phyloP scores from a whole-genome alignment of 192 early-diverging fungal genomes.

The Coemansia sp. region DNA sequence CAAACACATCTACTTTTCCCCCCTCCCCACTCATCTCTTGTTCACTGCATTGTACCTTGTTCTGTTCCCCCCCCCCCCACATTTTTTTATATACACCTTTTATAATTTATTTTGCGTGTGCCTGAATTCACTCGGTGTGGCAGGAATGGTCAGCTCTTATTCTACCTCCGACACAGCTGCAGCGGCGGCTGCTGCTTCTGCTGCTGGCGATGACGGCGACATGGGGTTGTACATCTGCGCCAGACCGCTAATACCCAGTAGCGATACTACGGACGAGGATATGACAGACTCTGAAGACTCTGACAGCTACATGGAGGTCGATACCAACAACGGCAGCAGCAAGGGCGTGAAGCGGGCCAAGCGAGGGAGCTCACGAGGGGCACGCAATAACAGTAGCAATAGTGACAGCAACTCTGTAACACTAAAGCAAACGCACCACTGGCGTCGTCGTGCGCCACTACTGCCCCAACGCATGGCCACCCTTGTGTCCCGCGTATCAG shows the following conservation, averaged over 20 bases:
- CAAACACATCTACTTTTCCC: not conserved
- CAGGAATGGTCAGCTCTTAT: not conserved
- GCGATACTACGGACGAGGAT: not conserved
- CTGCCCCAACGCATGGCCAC: conserved; percentile 47
- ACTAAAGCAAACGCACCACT: conserved; percentile 16
- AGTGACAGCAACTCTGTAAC: not conserved
- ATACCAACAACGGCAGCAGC: not conserved
- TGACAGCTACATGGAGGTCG: not conserved
- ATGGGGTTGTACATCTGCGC: not conserved
- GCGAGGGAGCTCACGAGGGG: not conserved
- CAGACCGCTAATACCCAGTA: not conserved
- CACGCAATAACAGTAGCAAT: not conserved
- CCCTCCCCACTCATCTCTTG: not conserved
- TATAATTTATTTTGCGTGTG: not conserved
- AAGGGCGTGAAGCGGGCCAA: not conserved
- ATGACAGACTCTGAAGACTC: not conserved
- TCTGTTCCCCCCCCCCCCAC: not conserved
- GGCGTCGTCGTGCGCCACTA: conserved; percentile 42
- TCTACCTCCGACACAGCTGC: too few species aligned
- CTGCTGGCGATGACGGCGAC: not conserved
- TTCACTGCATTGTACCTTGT: not conserved
- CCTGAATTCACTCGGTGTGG: not conserved
- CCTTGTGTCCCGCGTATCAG: conserved; percentile 45
- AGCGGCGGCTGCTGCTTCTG: too few species aligned
- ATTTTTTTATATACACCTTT: not conserved